Evolutionary conservation across 2,329 filamentous ascomycete species (phyloP).

Genomic region (Colletotrichum trifolii): DNA sequence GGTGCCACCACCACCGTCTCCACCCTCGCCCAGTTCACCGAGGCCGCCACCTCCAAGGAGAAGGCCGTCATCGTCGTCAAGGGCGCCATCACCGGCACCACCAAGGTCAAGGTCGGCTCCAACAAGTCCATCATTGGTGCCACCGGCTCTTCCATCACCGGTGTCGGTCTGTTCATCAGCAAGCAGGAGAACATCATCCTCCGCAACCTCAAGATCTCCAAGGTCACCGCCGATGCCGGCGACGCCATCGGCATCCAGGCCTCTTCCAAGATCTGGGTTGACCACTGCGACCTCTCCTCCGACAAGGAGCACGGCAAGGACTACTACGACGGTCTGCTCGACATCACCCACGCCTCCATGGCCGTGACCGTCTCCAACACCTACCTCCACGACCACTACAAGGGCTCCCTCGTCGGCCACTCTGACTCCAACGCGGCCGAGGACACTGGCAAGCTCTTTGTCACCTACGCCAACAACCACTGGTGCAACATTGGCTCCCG

Average conservation of each 20-base stretch:
- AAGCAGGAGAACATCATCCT: slow-evolving; percentile 68
- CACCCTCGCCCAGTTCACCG: slow-evolving; percentile 57
- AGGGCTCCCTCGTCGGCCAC: slow-evolving; percentile 70
- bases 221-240: slow-evolving; percentile 65
- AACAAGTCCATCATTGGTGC: slow-evolving; percentile 60
- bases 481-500: slow-evolving; percentile 74
- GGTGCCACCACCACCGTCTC: slow-evolving; percentile 64
- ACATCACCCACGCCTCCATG: slow-evolving; percentile 72
- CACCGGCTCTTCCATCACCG: slow-evolving; percentile 50
- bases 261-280: slow-evolving; percentile 72
- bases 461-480: slow-evolving; percentile 76
- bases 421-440: slow-evolving; percentile 66
- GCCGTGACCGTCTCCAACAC: slow-evolving; percentile 64
- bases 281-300: slow-evolving; percentile 74
- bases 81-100: slow-evolving; percentile 52
- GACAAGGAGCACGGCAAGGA: slow-evolving; percentile 72
- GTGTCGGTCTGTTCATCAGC: slow-evolving; percentile 64
- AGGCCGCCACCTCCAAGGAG: slow-evolving; percentile 57
- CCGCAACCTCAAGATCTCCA: slow-evolving; percentile 69
- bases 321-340: slow-evolving; percentile 75
- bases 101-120: slow-evolving; percentile 53
- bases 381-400: slow-evolving; percentile 59
- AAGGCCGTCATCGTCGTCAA: slow-evolving; percentile 55
- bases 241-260: slow-evolving; percentile 70
- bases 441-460: slow-evolving; percentile 70